Evolutionary conservation across 2,329 filamentous ascomycete species (phyloP).

Genomic region (Xylogone sp.): DNA sequence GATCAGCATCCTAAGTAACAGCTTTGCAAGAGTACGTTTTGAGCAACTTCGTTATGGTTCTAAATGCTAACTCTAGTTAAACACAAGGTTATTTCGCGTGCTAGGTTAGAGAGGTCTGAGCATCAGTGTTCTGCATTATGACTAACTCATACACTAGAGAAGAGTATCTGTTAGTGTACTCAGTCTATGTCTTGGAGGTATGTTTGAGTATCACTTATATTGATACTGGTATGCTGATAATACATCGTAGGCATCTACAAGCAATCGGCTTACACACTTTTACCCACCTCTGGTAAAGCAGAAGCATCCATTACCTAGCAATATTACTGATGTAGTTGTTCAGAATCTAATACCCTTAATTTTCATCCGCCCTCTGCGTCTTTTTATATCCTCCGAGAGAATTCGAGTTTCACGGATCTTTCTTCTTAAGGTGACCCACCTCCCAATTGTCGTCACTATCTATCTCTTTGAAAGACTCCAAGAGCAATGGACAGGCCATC

Average conservation of each 20-base stretch:
- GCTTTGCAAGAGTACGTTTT: conserved; percentile 40
- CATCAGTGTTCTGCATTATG: background rate
- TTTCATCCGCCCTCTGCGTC: conserved; percentile 67
- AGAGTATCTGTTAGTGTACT: conserved; percentile 77
- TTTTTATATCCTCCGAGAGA: conserved; percentile 61
- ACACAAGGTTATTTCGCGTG: conserved; percentile 50
- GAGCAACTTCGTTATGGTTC: background rate
- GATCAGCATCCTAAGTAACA: conserved; percentile 75
- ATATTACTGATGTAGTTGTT: conserved; percentile 16
- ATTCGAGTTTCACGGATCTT: conserved; percentile 60
- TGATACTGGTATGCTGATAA: conserved; percentile 12
- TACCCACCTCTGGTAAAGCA: conserved; percentile 55
- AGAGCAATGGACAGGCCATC: conserved; percentile 12
- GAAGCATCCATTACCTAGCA: conserved; percentile 14
- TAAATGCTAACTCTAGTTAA: background rate
- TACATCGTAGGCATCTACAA: conserved; percentile 52
- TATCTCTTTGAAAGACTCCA: conserved; percentile 43
- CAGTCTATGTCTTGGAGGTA: conserved; percentile 56
- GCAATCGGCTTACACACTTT: conserved; percentile 66
- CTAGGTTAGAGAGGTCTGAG: conserved; percentile 25
- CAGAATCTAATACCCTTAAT: conserved; percentile 70
- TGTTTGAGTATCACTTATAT: background rate
- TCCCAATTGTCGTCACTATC: conserved; percentile 67
- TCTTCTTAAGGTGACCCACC: conserved; percentile 59
- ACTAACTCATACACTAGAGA: conserved; percentile 37